Percentiles rank a stretch among this genome's conserved stretches.
phyloP scores from a whole-genome alignment of 345 rosid genomes.

The Theobroma cacao region DNA sequence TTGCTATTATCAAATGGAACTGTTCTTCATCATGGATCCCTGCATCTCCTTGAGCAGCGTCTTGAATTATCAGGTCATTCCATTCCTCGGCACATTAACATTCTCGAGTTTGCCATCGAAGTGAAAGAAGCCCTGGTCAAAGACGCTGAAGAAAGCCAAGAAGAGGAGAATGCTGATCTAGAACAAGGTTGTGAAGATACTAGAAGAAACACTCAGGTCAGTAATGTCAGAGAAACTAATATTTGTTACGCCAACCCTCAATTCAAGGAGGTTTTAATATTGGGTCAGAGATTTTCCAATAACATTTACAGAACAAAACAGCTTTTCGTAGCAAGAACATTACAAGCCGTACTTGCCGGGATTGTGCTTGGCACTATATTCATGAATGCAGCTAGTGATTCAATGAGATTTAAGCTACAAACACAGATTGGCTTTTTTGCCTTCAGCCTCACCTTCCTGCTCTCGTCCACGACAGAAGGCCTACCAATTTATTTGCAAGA shows the following conservation, averaged over 20 bases:
- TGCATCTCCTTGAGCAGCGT: constrained; percentile 48
- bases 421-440: constrained; percentile 77
- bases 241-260: constrained; percentile 36
- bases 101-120: constrained; percentile 82
- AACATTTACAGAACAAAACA: constrained; percentile 82
- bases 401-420: constrained; percentile 39
- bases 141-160: constrained; percentile 23
- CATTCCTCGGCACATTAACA: constrained; percentile 65
- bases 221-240: constrained; percentile 24
- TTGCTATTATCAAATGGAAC: constrained; percentile 63
- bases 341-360: constrained; percentile 74
- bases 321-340: constrained; percentile 60
- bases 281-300: constrained; percentile 65
- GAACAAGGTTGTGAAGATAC: background rate
- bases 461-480: constrained; percentile 84
- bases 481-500: constrained; percentile 82
- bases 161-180: background rate
- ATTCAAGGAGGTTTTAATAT: constrained; percentile 49
- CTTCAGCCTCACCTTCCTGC: constrained; percentile 74
- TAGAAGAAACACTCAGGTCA: background rate
- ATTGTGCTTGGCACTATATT: constrained; percentile 72
- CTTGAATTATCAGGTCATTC: constrained; percentile 48
- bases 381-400: constrained; percentile 49
- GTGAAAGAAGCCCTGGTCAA: constrained; percentile 39
- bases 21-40: constrained; percentile 53